Conservation (phyloP, 768 basidiomycete species). For the Mycena rosella region DNA sequence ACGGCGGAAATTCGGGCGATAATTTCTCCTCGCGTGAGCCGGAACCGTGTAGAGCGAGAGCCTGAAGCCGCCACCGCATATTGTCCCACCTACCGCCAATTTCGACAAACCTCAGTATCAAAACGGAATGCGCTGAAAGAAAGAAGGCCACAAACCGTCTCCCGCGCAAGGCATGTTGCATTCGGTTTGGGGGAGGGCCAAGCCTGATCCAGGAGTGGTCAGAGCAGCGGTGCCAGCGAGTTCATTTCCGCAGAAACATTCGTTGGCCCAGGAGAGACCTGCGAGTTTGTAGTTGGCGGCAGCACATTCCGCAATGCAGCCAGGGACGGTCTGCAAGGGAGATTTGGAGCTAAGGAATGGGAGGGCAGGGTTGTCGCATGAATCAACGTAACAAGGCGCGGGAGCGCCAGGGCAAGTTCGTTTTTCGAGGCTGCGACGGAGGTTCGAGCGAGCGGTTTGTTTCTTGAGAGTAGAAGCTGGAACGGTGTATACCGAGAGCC, state of each 20-base stretch:
- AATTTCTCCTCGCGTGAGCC: constrained; percentile 20
- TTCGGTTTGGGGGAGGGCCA: constrained; percentile 20
- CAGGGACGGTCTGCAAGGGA: constrained; percentile 20
- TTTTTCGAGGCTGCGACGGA: constrained; percentile 25
- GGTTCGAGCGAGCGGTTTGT: constrained; percentile 20
- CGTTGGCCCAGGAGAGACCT: constrained; percentile 17
- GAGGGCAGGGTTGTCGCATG: constrained; percentile 24
- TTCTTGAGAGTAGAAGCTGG: constrained; percentile 16
- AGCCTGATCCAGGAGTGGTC: constrained; percentile 13
- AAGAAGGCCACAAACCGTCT: constrained; percentile 13
- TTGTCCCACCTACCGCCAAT: constrained; percentile 18
- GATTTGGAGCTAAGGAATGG: constrained; percentile 23
- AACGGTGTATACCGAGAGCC: constrained; percentile 24
- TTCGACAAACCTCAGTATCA: constrained; percentile 15
- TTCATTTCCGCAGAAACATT: constrained; percentile 23
- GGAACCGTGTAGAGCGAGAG: constrained; percentile 23
- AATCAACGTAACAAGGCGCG: constrained; percentile 25
- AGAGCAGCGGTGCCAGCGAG: constrained; percentile 14
- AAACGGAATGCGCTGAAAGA: constrained; percentile 11
- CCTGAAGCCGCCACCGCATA: constrained; percentile 13
- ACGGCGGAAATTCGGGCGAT: constrained; percentile 27
- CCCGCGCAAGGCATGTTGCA: constrained; percentile 9
- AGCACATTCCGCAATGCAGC: constrained; percentile 23
- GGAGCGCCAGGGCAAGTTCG: constrained; percentile 18
- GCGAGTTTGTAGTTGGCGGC: constrained; percentile 24